These are phyloP conservation scores for Sugiyamaella grinbergsii DNA, from an alignment of 1,139 yeast species.

Conservation along the genomic window DNA sequence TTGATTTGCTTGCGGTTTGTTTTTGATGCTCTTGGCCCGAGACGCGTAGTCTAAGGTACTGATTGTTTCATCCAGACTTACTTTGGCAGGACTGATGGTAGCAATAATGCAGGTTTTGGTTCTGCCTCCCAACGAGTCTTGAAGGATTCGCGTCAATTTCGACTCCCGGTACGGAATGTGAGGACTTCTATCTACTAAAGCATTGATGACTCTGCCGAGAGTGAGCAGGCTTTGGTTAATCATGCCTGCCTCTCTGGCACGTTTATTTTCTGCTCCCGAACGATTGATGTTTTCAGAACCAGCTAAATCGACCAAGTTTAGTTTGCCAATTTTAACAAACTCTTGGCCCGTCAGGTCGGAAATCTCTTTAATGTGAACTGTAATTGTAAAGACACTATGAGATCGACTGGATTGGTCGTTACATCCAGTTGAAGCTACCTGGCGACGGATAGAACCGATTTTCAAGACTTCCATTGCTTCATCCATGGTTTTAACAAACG, in stretches of 20 bases:
- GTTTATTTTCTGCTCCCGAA: slow-evolving; percentile 74
- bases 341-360: slow-evolving; percentile 54
- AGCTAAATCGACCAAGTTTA: slow-evolving; percentile 84
- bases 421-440: slow-evolving; percentile 63
- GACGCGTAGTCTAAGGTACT: slow-evolving; percentile 86
- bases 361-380: slow-evolving; percentile 36
- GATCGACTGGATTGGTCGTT: slow-evolving; percentile 63
- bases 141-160: slow-evolving; percentile 72
- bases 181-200: slow-evolving; percentile 59
- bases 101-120: slow-evolving; percentile 81
- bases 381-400: slow-evolving; percentile 69
- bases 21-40: slow-evolving; percentile 72
- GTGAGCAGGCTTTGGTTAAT: slow-evolving; percentile 83
- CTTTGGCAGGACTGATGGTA: slow-evolving; percentile 77
- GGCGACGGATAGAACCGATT: slow-evolving; percentile 53
- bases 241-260: slow-evolving; percentile 87
- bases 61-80: slow-evolving; percentile 72
- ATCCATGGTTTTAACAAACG: slow-evolving; percentile 36
- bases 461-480: slow-evolving; percentile 47
- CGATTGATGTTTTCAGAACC: slow-evolving; percentile 82
- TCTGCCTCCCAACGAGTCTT: slow-evolving; percentile 81
- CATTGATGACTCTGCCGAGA: slow-evolving; percentile 80
- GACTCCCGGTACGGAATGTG: slow-evolving; percentile 89
- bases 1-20: slow-evolving; percentile 65
- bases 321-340: slow-evolving; percentile 60